These are phyloP conservation scores for Euphorbia lathyris DNA, from an alignment of 345 rosid genomes.

Conservation along the genomic window DNA sequence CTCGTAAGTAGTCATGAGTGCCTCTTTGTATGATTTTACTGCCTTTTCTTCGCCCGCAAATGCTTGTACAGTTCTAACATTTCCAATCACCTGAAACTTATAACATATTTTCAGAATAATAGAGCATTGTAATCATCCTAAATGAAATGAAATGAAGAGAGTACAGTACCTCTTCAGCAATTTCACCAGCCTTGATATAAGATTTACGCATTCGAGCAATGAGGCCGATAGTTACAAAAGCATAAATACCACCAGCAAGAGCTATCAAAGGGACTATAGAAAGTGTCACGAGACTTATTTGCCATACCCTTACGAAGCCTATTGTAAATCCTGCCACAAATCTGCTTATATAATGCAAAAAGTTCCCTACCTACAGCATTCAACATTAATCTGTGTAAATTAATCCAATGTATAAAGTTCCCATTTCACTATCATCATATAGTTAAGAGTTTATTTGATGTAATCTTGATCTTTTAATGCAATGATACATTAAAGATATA, in stretches of 20 bases:
- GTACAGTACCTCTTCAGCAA: constrained; percentile 79
- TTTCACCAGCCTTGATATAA: constrained; percentile 90
- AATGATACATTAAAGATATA: not conserved
- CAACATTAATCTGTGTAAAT: not conserved
- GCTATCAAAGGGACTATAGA: constrained; percentile 95
- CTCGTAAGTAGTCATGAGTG: constrained; percentile 61
- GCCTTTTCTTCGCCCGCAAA: constrained; percentile 93
- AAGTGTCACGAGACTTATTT: constrained; percentile 86
- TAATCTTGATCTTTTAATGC: no score
- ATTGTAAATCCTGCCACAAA: constrained; percentile 79
- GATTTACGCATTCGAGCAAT: constrained; percentile 74
- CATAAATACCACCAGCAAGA: constrained; percentile 86
- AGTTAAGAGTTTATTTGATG: no score
- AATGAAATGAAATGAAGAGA: no score
- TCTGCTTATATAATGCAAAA: constrained; percentile 89
- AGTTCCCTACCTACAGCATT: constrained; percentile 75
- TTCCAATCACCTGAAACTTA: constrained; percentile 69
- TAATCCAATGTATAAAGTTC: no score
- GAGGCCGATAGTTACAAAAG: constrained; percentile 76
- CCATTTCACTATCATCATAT: no score
- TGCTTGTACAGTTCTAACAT: constrained; percentile 96
- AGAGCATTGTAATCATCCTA: no score
- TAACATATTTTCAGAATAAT: no score
- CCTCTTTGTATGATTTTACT: constrained; percentile 62
- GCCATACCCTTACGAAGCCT: constrained; percentile 90